phyloP scores from a whole-genome alignment of 2,329 filamentous ascomycete species.

The Fusarium oxysporum region DNA sequence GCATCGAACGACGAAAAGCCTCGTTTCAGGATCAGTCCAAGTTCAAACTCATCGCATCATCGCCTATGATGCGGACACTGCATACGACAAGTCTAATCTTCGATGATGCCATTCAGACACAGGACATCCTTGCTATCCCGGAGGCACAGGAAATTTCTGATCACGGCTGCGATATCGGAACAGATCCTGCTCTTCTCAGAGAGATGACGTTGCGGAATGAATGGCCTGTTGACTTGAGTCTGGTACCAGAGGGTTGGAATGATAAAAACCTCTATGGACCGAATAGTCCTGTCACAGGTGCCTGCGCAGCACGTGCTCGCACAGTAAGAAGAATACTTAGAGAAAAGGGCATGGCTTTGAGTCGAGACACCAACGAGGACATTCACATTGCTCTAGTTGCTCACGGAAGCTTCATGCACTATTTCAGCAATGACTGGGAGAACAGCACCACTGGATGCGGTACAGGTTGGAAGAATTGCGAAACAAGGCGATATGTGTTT shows the following conservation, averaged over 20 bases:
- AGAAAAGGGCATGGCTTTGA: conserved; percentile 12
- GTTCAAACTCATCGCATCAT: conserved; percentile 28
- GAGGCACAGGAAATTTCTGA: conserved; percentile 36
- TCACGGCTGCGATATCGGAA: conserved; percentile 33
- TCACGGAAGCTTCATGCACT: conserved; percentile 35
- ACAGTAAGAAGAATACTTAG: conserved; percentile 28
- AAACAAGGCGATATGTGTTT: conserved; percentile 31
- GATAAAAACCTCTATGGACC: conserved; percentile 30
- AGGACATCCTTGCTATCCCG: conserved; percentile 27
- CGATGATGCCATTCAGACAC: conserved; percentile 9
- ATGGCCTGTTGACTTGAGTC: conserved; percentile 30
- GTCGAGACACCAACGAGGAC: conserved; percentile 6
- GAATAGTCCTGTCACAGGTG: conserved; percentile 30
- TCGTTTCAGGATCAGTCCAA: conserved; percentile 35
- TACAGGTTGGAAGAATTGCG: conserved; percentile 33
- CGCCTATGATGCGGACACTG: conserved; percentile 24
- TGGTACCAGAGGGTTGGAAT: conserved; percentile 20
- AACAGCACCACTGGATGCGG: conserved; percentile 11
- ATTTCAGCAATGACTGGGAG: conserved; percentile 38
- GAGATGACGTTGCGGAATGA: neutral
- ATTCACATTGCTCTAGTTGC: conserved; percentile 33
- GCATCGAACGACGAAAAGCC: conserved; percentile 18
- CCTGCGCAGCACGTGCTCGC: conserved; percentile 21
- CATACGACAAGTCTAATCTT: conserved; percentile 31
- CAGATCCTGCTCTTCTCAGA: neutral